Evolutionary conservation across 2,329 filamentous ascomycete species (phyloP).

Genomic region (Balansia obtecta): DNA sequence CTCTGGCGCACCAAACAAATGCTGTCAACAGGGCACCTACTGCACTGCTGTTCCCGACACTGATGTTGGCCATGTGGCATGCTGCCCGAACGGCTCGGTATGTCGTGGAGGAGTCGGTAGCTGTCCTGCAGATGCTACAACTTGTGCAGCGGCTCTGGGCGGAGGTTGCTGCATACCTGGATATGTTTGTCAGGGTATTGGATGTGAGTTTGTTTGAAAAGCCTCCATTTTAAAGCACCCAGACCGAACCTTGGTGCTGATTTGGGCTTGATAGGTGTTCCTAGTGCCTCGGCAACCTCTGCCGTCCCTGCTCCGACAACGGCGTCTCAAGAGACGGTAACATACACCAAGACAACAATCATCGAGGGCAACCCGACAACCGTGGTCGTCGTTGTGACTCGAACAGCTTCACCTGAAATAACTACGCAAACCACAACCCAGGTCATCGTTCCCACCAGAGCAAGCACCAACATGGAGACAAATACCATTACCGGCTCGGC

Average conservation of each 20-base stretch:
- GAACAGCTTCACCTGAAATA: conserved; percentile 22
- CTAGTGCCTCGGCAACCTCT: conserved; percentile 19
- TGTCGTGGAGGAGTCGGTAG: conserved; percentile 51
- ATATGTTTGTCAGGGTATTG: conserved; percentile 55
- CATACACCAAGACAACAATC: conserved; percentile 26
- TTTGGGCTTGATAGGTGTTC: conserved; percentile 15
- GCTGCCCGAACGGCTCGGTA: conserved; percentile 52
- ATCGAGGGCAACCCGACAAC: conserved; percentile 25
- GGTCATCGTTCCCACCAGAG: conserved; percentile 11
- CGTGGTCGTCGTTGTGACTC: conserved; percentile 29
- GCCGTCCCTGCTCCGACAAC: conserved; percentile 11
- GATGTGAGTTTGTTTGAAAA: conserved; percentile 41
- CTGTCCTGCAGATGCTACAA: conserved; percentile 51
- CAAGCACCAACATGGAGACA: conserved; percentile 21
- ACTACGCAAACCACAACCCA: conserved; percentile 20
- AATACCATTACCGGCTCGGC: conserved; percentile 20
- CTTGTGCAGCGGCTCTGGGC: conserved; percentile 51
- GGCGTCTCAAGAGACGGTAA: conserved; percentile 18
- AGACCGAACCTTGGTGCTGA: background rate
- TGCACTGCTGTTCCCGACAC: conserved; percentile 54
- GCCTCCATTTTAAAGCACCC: background rate
- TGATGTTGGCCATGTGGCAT: conserved; percentile 57
- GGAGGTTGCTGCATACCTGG: conserved; percentile 68
- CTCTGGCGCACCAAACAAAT: conserved; percentile 58
- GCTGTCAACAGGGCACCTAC: conserved; percentile 52